phyloP scores from a whole-genome alignment of 1,284 basidiomycete species.

The Xerocomus nothofagi region DNA sequence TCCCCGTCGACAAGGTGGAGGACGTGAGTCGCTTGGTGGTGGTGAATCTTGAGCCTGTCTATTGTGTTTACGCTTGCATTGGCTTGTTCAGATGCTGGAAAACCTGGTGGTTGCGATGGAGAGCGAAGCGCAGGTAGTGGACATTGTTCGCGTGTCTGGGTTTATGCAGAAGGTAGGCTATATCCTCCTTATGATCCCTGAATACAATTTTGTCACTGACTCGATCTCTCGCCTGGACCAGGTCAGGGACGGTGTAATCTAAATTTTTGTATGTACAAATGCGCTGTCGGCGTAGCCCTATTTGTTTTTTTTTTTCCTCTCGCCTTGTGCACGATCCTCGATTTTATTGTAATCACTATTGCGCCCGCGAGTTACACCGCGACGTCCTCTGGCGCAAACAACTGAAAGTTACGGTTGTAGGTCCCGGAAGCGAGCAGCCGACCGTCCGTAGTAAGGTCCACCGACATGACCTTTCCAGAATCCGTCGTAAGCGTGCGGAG shows the following conservation, averaged over 20 bases:
- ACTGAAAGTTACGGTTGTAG: conserved; percentile 91
- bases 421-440: conserved; percentile 87
- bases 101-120: conserved; percentile 87
- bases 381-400: conserved; percentile 74
- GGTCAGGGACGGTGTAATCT: conserved; percentile 72
- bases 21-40: conserved; percentile 56
- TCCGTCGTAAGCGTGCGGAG: conserved; percentile 88
- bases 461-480: conserved; percentile 97
- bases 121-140: conserved; percentile 82
- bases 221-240: conserved; percentile 28
- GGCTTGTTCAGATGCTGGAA: conserved; percentile 73
- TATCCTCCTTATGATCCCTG: conserved; percentile 11
- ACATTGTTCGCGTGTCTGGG: conserved; percentile 82
- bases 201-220: conserved; percentile 22
- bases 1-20: conserved; percentile 87
- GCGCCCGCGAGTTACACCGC: conserved; percentile 27
- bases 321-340: conserved; percentile 13
- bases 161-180: conserved; percentile 79
- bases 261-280: conserved; percentile 25
- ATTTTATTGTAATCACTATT: conserved; percentile 28
- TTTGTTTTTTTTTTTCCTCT: conserved; percentile 10
- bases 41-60: conserved; percentile 16
- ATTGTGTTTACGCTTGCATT: conserved; percentile 24
- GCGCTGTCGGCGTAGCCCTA: conserved; percentile 1
- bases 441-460: conserved; percentile 84